Conservation (phyloP, 176 grass and related monocot species). For the Aechmea fasciata region DNA sequence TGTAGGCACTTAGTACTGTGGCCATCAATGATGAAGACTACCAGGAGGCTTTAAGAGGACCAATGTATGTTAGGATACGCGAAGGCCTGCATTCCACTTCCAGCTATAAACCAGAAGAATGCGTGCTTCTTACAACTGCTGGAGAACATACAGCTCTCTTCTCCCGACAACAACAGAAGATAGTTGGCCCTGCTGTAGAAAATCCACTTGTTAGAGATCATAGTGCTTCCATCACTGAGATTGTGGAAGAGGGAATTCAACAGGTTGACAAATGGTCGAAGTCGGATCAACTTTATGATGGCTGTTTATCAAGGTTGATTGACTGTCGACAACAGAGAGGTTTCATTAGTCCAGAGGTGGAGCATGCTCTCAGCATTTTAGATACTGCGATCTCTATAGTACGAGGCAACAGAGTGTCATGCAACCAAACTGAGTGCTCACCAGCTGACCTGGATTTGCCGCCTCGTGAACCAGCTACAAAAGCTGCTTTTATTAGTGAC, state of each 20-base stretch:
- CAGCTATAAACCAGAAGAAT: conserved; percentile 19
- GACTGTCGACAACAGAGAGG: conserved; percentile 6
- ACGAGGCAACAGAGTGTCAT: conserved; percentile 17
- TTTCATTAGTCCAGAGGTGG: conserved; percentile 58
- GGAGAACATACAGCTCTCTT: neutral
- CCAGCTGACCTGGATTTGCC: conserved; percentile 22
- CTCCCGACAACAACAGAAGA: neutral
- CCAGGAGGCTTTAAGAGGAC: conserved; percentile 50
- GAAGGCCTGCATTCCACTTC: conserved; percentile 27
- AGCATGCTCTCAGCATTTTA: conserved; percentile 60
- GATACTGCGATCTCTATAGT: conserved; percentile 50
- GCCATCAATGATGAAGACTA: conserved; percentile 64
- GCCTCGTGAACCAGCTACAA: conserved; percentile 12
- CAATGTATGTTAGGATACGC: conserved; percentile 62
- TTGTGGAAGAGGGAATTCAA: conserved; percentile 47
- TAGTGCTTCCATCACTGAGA: conserved; percentile 40
- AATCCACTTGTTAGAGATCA: conserved; percentile 18
- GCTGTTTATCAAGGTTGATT: neutral
- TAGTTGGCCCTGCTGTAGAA: conserved; percentile 1
- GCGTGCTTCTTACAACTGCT: conserved; percentile 1
- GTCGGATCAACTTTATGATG: conserved; percentile 16
- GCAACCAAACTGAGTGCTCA: conserved; percentile 4
- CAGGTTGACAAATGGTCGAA: conserved; percentile 9
- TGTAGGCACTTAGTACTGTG: conserved; percentile 77
- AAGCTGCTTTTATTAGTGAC: conserved; percentile 1